Percentiles rank a stretch among this genome's conserved stretches.
phyloP scores from a whole-genome alignment of 1,284 basidiomycete genomes.

The Heterobasidion annosum region DNA sequence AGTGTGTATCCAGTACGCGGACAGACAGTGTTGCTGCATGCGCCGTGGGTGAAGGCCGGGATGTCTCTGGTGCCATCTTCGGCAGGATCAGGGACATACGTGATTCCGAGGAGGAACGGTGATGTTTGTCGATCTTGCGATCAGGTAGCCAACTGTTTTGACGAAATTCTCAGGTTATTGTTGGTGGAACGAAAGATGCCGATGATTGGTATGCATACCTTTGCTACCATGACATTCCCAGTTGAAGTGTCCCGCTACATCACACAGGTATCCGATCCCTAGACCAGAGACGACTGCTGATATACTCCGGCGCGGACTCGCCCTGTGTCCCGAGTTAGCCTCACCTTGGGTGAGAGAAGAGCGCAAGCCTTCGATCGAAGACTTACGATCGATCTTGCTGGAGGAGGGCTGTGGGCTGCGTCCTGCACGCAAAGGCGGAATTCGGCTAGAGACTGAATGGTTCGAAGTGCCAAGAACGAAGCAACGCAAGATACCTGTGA shows the following conservation, averaged over 20 bases:
- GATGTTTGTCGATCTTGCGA: conserved; percentile 30
- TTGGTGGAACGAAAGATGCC: conserved; percentile 53
- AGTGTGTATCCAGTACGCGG: not conserved
- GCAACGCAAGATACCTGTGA: conserved; percentile 22
- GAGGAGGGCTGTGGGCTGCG: conserved; percentile 56
- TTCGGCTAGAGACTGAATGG: conserved; percentile 30
- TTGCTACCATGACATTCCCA: not conserved
- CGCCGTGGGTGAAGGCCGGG: conserved; percentile 52
- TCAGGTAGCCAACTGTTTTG: not conserved
- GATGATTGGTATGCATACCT: conserved; percentile 49
- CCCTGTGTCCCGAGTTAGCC: conserved; percentile 58
- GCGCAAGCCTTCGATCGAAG: conserved; percentile 48
- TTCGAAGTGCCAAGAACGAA: conserved; percentile 10
- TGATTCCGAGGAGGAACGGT: conserved; percentile 61
- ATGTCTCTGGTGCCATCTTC: conserved; percentile 34
- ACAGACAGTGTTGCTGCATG: conserved; percentile 10
- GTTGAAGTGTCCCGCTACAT: conserved; percentile 1
- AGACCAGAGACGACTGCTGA: conserved; percentile 50
- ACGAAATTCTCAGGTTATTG: conserved; percentile 35
- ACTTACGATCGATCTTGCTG: conserved; percentile 52
- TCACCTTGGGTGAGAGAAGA: conserved; percentile 43
- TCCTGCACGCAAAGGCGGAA: conserved; percentile 36
- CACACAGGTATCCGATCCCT: conserved; percentile 41
- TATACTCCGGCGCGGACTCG: conserved; percentile 50
- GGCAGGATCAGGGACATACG: conserved; percentile 43